A percentile compares a stretch with the other conserved stretches of the same genome.
phyloP scores from a whole-genome alignment of 768 basidiomycete genomes.

The Candolleomyces eurysporus region DNA sequence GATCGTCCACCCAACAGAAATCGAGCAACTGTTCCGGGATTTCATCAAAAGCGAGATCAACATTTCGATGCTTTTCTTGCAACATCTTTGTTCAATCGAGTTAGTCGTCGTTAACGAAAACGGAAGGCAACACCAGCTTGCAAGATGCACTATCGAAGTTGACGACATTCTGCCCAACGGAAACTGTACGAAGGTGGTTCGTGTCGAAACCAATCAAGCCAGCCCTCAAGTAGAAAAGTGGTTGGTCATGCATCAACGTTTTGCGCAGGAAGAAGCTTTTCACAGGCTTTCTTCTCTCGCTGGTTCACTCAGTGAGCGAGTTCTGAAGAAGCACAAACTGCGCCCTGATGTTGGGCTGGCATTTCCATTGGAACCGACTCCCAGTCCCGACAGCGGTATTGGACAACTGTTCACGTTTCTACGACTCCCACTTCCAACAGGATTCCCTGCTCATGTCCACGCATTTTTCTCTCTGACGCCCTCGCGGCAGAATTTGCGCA shows the following conservation, averaged over 20 bases:
- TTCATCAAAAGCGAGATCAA: conserved; percentile 41
- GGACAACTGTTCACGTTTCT: conserved; percentile 51
- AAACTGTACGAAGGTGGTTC: conserved; percentile 16
- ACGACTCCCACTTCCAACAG: conserved; percentile 44
- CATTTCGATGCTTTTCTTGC: conserved; percentile 42
- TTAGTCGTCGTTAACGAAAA: conserved; percentile 32
- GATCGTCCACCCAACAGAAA: conserved; percentile 26
- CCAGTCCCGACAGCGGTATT: background rate
- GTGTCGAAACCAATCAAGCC: conserved; percentile 7
- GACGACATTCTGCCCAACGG: conserved; percentile 2
- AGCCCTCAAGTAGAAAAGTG: conserved; percentile 22
- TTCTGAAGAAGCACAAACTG: conserved; percentile 40
- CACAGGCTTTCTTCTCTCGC: conserved; percentile 22
- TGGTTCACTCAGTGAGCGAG: conserved; percentile 19
- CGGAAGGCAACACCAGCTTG: conserved; percentile 14
- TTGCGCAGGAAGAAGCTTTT: conserved; percentile 22
- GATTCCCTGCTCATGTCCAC: conserved; percentile 46
- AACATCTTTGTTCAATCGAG: conserved; percentile 37
- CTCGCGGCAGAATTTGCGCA: conserved; percentile 43
- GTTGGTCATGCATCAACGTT: conserved; percentile 32
- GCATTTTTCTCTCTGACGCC: conserved; percentile 45
- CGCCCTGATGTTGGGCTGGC: conserved; percentile 37
- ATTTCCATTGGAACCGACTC: conserved; percentile 20
- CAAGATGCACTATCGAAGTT: conserved; percentile 9
- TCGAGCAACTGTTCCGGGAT: conserved; percentile 37